Conservation (phyloP, 192 early-diverging fungal species). For the Dimargaris xerosporica region DNA sequence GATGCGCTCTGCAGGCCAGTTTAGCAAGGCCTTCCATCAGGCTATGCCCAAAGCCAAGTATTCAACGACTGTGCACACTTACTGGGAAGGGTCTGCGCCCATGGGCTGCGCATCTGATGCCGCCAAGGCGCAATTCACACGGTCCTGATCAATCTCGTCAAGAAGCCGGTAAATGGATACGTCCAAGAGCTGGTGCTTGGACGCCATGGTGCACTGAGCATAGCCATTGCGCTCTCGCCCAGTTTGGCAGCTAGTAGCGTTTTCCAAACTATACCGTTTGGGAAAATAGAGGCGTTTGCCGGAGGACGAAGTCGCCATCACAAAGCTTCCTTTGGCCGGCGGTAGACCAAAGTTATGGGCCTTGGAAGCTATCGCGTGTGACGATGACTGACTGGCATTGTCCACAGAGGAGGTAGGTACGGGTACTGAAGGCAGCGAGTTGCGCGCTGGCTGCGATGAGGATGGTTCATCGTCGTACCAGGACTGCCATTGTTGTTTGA, state of each 20-base stretch:
- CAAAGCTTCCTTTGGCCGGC: constrained; percentile 2
- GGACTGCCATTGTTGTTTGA: too few species aligned
- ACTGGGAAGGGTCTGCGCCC: background rate
- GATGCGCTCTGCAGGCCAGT: background rate
- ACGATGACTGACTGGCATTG: too few species aligned
- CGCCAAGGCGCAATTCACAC: background rate
- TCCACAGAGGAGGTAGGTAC: too few species aligned
- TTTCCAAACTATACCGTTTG: background rate
- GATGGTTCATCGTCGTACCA: too few species aligned
- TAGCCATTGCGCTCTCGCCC: background rate
- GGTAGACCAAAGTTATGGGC: constrained; percentile 8
- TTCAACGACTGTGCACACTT: background rate
- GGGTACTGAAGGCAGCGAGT: too few species aligned
- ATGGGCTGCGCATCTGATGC: background rate
- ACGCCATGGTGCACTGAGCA: too few species aligned
- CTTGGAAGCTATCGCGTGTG: too few species aligned
- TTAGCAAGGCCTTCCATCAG: too few species aligned
- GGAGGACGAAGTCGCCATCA: constrained; percentile 6
- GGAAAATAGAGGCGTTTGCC: constrained; percentile 25
- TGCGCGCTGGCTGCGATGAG: too few species aligned
- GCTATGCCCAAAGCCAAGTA: background rate
- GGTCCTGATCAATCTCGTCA: constrained; percentile 16
- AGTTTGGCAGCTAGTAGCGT: background rate
- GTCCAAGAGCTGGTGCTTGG: background rate
- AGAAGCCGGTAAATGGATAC: constrained; percentile 18